phyloP scores from a whole-genome alignment of 179 eudicot species.

The Beta corolliflora region DNA sequence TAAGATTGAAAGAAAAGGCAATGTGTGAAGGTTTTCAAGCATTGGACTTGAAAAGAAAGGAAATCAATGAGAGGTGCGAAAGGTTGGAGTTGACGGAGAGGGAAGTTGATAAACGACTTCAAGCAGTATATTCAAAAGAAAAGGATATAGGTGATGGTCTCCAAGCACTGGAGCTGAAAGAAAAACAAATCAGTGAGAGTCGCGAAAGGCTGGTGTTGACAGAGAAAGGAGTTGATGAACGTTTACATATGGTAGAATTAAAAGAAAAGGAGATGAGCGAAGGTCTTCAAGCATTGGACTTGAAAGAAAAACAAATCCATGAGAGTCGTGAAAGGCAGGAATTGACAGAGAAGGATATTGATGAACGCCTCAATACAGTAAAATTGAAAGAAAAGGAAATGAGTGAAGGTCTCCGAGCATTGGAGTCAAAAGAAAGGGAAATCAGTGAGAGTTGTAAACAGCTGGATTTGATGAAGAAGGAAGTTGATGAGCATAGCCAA shows the following conservation, averaged over 20 bases:
- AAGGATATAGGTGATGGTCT: constrained; percentile 18
- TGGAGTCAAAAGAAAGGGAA: constrained; percentile 11
- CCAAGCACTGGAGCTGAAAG: constrained; percentile 24
- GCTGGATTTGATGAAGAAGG: neutral
- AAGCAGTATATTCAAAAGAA: neutral
- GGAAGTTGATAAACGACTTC: neutral
- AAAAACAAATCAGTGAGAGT: neutral
- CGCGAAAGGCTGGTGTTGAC: neutral
- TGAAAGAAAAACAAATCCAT: constrained; percentile 12
- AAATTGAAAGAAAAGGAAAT: constrained; percentile 12
- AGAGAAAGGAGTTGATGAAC: constrained; percentile 9
- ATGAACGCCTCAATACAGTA: neutral
- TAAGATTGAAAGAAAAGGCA: constrained; percentile 8
- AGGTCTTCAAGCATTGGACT: neutral
- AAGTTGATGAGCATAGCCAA: neutral
- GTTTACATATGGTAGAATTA: constrained; percentile 6
- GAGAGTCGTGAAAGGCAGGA: neutral
- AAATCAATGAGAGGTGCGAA: no score
- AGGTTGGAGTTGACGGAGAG: constrained; percentile 8
- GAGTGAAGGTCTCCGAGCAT: neutral
- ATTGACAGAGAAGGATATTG: neutral
- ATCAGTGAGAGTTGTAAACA: neutral
- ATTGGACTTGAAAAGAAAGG: constrained; percentile 20
- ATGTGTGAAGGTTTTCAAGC: constrained; percentile 19
- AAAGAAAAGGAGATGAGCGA: constrained; percentile 1